phyloP scores from a whole-genome alignment of 2,329 filamentous ascomycete genomes.

The Dothistroma septosporum region DNA sequence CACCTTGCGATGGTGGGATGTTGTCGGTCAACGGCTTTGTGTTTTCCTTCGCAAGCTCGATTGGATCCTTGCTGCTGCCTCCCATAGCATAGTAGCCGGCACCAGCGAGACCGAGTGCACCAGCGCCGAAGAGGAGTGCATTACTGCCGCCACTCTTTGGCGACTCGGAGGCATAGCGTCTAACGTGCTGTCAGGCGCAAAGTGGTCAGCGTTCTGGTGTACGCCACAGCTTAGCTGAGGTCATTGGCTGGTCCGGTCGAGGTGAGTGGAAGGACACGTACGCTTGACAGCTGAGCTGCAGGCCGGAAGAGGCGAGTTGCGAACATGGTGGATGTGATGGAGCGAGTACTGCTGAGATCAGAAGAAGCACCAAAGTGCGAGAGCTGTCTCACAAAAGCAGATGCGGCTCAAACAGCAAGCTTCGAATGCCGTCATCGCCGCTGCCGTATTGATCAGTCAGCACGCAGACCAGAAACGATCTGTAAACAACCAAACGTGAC shows the following conservation, averaged over 20 bases:
- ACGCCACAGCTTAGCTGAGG: background rate
- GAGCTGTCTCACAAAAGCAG: background rate
- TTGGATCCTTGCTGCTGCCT: conserved; percentile 23
- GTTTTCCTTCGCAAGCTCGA: conserved; percentile 23
- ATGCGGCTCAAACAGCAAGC: background rate
- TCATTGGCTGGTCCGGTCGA: background rate
- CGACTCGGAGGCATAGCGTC: conserved; percentile 67
- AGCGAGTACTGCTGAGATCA: background rate
- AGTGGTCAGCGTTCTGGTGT: conserved; percentile 19
- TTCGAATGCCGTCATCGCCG: background rate
- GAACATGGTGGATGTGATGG: conserved; percentile 18
- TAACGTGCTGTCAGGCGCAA: conserved; percentile 51
- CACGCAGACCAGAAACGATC: no score
- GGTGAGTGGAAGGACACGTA: conserved; percentile 27
- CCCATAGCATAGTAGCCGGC: conserved; percentile 47
- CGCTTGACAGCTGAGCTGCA: conserved; percentile 32
- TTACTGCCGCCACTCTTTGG: conserved; percentile 53
- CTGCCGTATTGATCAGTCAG: no score
- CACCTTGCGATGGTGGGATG: conserved; percentile 33
- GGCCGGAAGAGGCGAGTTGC: conserved; percentile 26
- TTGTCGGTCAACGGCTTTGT: conserved; percentile 37
- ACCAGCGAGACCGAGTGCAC: conserved; percentile 55
- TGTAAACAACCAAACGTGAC: no score
- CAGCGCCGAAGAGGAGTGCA: conserved; percentile 57
- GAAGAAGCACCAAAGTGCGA: no score